Conservation (phyloP, 2,329 filamentous ascomycete genomes). For the Aureobasidium sp. region DNA sequence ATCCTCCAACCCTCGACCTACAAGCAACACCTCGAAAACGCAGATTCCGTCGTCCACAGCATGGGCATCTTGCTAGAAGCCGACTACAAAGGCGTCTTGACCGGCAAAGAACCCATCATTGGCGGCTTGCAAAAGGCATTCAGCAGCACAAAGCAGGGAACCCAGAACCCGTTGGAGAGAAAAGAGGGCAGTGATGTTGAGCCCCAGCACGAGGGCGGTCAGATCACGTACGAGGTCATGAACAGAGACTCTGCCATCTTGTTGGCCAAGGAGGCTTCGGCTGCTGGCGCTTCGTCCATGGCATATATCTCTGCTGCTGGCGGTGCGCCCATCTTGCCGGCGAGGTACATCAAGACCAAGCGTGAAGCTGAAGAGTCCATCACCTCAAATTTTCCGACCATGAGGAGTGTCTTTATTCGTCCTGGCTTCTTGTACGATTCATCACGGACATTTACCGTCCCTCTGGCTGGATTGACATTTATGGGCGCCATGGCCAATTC, state of each 20-base stretch:
- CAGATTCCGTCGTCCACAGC: constrained; percentile 82
- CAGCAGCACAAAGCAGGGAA: constrained; percentile 52
- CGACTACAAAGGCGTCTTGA: constrained; percentile 90
- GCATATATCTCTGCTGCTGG: constrained; percentile 83
- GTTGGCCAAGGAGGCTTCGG: constrained; percentile 67
- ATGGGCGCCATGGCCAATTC: constrained; percentile 69
- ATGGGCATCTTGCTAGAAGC: constrained; percentile 96
- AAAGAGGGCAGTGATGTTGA: constrained; percentile 52
- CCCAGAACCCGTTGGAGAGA: constrained; percentile 59
- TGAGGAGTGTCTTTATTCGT: constrained; percentile 75
- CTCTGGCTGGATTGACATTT: constrained; percentile 70
- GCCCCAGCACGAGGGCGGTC: constrained; percentile 58
- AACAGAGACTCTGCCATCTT: constrained; percentile 83
- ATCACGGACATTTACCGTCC: constrained; percentile 72
- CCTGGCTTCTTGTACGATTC: constrained; percentile 85
- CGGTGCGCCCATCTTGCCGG: constrained; percentile 75
- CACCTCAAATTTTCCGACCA: constrained; percentile 28
- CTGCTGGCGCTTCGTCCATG: constrained; percentile 60
- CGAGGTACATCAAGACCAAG: constrained; percentile 84
- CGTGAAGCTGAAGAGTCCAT: constrained; percentile 66
- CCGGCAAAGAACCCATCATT: constrained; percentile 74
- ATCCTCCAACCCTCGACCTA: constrained; percentile 79
- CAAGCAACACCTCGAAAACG: constrained; percentile 62
- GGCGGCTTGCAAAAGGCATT: constrained; percentile 73
- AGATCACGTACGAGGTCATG: constrained; percentile 94